These are phyloP conservation scores for Cubamyces lactineus DNA, from an alignment of 768 basidiomycete species.

Conservation along the genomic window DNA sequence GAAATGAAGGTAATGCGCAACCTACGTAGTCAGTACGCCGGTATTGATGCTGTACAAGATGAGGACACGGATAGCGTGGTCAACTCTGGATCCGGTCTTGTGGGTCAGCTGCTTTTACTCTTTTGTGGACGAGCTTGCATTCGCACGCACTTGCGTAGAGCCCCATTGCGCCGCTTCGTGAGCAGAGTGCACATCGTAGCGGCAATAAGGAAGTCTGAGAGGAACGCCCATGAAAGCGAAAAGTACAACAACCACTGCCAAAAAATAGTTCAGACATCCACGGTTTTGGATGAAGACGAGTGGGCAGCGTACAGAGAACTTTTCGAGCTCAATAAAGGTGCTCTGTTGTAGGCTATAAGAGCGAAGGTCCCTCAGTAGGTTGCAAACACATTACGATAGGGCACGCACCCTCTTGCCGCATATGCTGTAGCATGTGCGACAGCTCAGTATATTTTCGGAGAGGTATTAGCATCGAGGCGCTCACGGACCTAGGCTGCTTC, in stretches of 20 bases:
- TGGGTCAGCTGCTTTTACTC: neutral
- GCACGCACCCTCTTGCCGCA: neutral
- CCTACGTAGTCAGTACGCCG: slow-evolving; percentile 31
- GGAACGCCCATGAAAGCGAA: neutral
- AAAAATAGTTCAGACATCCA: too few relatives aligned
- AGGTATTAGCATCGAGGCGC: neutral
- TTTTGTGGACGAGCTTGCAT: neutral
- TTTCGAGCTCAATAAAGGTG: neutral
- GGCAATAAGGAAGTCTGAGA: slow-evolving; percentile 30
- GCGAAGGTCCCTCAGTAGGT: neutral
- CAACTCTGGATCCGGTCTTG: slow-evolving; percentile 7
- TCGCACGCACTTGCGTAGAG: slow-evolving; percentile 12
- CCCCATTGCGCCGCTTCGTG: slow-evolving; percentile 11
- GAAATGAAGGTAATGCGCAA: neutral
- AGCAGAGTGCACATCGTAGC: slow-evolving; percentile 28
- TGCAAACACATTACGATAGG: too few relatives aligned
- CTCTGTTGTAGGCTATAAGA: neutral
- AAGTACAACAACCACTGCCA: too few relatives aligned
- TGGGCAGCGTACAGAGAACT: neutral
- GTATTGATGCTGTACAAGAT: slow-evolving; percentile 33
- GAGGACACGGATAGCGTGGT: slow-evolving; percentile 24
- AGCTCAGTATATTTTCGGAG: too few relatives aligned
- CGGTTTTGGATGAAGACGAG: too few relatives aligned
- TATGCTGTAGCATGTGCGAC: neutral
- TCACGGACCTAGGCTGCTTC: neutral